These are phyloP conservation scores for Macrocystidia cucumis DNA, from an alignment of 1,284 basidiomycete genomes.

Conservation along the genomic window DNA sequence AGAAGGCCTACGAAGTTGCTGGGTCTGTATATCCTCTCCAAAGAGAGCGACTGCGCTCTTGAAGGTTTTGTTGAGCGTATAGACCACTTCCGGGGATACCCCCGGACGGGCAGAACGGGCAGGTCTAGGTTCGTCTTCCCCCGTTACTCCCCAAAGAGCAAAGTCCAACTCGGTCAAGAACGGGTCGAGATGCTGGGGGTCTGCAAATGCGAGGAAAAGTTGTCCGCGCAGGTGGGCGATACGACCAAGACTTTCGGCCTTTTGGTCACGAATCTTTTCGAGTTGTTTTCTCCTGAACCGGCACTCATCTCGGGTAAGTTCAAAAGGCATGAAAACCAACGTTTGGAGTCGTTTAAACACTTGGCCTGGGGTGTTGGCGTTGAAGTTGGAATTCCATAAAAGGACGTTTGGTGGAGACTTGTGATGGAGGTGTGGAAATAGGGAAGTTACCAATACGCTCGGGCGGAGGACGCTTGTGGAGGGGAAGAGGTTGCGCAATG, in stretches of 20 bases:
- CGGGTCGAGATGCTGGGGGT: conserved; percentile 8
- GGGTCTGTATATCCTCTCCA: conserved; percentile 14
- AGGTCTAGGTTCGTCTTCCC: conserved; percentile 4
- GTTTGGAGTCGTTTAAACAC: no score
- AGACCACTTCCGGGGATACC: not conserved
- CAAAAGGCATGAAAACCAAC: conserved; percentile 36
- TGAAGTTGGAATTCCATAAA: conserved; percentile 4
- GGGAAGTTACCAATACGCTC: conserved; percentile 38
- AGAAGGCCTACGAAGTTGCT: conserved; percentile 49
- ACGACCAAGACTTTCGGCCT: conserved; percentile 53
- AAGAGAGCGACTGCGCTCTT: conserved; percentile 16
- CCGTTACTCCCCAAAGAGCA: conserved; percentile 6
- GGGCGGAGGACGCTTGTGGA: conserved; percentile 33
- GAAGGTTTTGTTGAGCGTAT: conserved; percentile 2
- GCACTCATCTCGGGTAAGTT: conserved; percentile 60
- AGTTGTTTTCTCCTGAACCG: conserved; percentile 47
- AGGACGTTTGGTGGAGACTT: conserved; percentile 15
- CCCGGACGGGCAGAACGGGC: not conserved
- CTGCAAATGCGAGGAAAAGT: conserved; percentile 20
- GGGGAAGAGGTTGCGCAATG: conserved; percentile 42
- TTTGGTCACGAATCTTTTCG: conserved; percentile 52
- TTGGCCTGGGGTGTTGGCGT: no score
- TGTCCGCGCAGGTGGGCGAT: conserved; percentile 46
- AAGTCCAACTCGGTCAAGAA: conserved; percentile 8
- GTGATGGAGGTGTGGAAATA: conserved; percentile 50